phyloP scores from a whole-genome alignment of 106 monocot genomes.

The Phalaenopsis equestris region DNA sequence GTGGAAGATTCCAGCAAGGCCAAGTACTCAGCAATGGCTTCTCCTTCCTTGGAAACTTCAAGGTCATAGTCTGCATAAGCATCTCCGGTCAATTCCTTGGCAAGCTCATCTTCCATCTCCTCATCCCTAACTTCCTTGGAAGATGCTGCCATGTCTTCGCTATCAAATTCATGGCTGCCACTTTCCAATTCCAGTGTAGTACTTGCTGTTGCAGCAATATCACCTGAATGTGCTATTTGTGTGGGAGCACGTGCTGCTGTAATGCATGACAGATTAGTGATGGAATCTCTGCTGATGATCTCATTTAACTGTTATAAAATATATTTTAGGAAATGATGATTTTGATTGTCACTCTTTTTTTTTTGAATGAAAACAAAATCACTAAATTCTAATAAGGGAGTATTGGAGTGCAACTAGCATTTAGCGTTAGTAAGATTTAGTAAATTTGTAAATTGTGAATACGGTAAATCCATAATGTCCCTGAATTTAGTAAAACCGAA shows the following conservation, averaged over 20 bases:
- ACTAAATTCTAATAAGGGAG: too few species aligned
- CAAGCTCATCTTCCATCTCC: slow-evolving; percentile 78
- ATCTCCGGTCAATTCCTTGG: slow-evolving; percentile 59
- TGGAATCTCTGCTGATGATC: too few species aligned
- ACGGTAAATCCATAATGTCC: too few species aligned
- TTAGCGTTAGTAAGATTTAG: too few species aligned
- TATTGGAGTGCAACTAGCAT: too few species aligned
- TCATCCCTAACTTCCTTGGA: slow-evolving; percentile 34
- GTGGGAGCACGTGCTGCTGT: not conserved
- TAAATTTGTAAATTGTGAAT: too few species aligned
- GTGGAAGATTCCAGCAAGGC: slow-evolving; percentile 49
- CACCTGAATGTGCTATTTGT: slow-evolving; percentile 3
- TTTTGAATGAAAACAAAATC: too few species aligned
- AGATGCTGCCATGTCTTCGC: not conserved
- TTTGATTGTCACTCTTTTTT: too few species aligned
- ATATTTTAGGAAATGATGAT: too few species aligned
- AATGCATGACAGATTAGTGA: not conserved
- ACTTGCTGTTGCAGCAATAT: not conserved
- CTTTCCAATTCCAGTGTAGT: not conserved
- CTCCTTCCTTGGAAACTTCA: slow-evolving; percentile 66
- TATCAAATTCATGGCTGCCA: not conserved
- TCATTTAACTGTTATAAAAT: too few species aligned
- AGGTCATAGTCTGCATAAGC: slow-evolving; percentile 77
- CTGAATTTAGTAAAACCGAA: too few species aligned
- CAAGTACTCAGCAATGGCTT: slow-evolving; percentile 74